Evolutionary conservation across 176 grass and related monocot genomes (phyloP).

Genomic region (Phoenix dactylifera): DNA sequence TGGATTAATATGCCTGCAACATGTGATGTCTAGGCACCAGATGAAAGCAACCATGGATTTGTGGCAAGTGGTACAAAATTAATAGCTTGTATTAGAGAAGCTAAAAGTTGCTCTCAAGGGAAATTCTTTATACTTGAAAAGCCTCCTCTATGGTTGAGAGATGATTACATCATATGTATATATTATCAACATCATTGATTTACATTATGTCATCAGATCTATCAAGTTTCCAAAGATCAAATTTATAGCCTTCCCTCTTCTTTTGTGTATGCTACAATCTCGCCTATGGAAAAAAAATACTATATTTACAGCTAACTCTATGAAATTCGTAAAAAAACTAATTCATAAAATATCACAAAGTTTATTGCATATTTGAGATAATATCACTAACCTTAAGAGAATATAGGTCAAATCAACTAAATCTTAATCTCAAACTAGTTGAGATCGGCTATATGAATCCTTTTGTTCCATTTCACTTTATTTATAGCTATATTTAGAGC

Average conservation of each 20-base stretch:
- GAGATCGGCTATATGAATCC: no score
- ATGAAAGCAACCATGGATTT: no score
- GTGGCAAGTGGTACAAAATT: constrained; percentile 11
- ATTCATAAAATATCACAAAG: no score
- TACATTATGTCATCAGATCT: constrained; percentile 17
- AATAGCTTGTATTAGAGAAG: constrained; percentile 91
- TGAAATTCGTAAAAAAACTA: background rate
- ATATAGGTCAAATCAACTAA: no score
- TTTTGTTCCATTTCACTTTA: no score
- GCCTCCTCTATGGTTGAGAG: constrained; percentile 37
- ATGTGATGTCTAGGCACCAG: no score
- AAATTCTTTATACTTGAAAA: constrained; percentile 53
- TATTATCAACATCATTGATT: no score
- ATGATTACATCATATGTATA: constrained; percentile 16
- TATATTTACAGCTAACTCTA: constrained; percentile 79
- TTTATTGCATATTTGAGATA: no score
- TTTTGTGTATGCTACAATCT: constrained; percentile 65
- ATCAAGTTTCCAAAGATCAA: constrained; percentile 51
- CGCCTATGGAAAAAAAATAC: constrained; percentile 31
- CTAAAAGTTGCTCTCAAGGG: constrained; percentile 31
- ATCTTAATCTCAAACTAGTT: no score
- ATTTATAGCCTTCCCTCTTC: constrained; percentile 49
- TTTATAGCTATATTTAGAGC: no score
- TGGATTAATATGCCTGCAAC: no score
- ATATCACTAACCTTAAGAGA: no score